A percentile compares a stretch with the other conserved stretches of the same genome.
phyloP scores from a whole-genome alignment of 257 asterid genomes.

The Henckelia pumila region DNA sequence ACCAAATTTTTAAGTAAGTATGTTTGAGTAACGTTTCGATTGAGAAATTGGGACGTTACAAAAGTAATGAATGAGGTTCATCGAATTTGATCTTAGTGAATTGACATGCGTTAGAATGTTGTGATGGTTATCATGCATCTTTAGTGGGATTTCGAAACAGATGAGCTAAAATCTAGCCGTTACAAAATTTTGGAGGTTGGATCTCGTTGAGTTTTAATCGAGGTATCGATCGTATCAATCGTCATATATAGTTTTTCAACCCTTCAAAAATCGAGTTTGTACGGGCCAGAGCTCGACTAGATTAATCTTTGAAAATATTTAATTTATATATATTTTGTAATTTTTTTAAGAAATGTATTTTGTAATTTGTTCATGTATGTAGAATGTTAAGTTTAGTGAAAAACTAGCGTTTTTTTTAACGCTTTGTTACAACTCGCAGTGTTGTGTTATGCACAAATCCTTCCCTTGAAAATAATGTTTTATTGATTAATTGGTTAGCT shows the following conservation, averaged over 20 bases:
- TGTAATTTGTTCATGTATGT: not conserved
- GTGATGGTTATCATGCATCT: not conserved
- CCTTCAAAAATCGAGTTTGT: not conserved
- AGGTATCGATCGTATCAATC: not conserved
- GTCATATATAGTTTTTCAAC: not conserved
- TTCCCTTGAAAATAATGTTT: not conserved
- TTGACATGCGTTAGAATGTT: not conserved
- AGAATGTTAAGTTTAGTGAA: not conserved
- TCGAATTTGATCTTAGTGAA: not conserved
- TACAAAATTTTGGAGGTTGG: not conserved
- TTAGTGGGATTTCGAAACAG: not conserved
- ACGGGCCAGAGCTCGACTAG: not conserved
- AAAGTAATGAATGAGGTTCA: not conserved
- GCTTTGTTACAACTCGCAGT: not conserved
- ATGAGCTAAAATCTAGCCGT: not conserved
- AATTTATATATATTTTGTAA: not conserved
- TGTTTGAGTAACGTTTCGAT: too few relatives aligned
- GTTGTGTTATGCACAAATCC: not conserved
- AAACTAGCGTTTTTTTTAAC: not conserved
- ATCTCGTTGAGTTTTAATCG: not conserved
- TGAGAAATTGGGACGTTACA: too few relatives aligned
- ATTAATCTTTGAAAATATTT: not conserved
- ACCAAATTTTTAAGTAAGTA: too few relatives aligned
- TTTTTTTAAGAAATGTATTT: too few relatives aligned
- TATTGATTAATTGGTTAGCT: conserved; percentile 10